A percentile compares a stretch with the other conserved stretches of the same genome.
Evolutionary conservation across 2,329 filamentous ascomycete species (phyloP).

Genomic region (Aspergillus latus): DNA sequence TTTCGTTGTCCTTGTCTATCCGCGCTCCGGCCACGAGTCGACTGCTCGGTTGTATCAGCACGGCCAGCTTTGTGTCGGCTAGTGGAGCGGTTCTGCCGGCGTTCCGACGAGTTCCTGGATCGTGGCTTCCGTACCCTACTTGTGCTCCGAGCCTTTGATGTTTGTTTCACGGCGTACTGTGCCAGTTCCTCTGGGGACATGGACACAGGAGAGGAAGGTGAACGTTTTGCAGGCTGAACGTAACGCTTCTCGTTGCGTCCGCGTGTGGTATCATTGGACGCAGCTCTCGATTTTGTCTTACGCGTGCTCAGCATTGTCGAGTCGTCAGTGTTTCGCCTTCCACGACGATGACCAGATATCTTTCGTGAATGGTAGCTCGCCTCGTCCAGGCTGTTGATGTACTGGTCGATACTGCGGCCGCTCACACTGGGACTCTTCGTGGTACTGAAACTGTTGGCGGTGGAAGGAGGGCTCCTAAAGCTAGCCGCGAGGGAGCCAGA

Average conservation of each 20-base stretch:
- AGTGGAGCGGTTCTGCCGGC: conserved; percentile 39
- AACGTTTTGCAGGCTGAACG: conserved; percentile 75
- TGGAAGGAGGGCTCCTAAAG: conserved; percentile 38
- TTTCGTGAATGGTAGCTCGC: conserved; percentile 64
- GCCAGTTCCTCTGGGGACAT: conserved; percentile 86
- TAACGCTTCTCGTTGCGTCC: conserved; percentile 66
- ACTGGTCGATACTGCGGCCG: conserved; percentile 72
- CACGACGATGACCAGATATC: conserved; percentile 52
- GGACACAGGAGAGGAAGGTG: conserved; percentile 85
- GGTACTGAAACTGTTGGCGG: conserved; percentile 49
- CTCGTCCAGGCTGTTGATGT: conserved; percentile 81
- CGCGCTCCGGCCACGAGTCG: conserved; percentile 60
- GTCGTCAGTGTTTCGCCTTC: conserved; percentile 47
- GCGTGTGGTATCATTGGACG: conserved; percentile 62
- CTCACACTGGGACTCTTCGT: conserved; percentile 59
- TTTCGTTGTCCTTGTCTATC: conserved; percentile 59
- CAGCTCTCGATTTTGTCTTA: conserved; percentile 56
- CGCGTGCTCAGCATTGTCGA: conserved; percentile 50
- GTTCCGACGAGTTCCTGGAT: conserved; percentile 32
- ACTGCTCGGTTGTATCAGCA: conserved; percentile 26
- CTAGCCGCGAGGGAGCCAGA: conserved; percentile 52
- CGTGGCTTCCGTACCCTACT: conserved; percentile 56
- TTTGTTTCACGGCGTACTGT: conserved; percentile 43
- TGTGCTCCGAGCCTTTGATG: conserved; percentile 34
- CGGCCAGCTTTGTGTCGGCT: conserved; percentile 45